Evolutionary conservation across 164 flowering plant species (phyloP).

Genomic region (Magnolia officinalis): DNA sequence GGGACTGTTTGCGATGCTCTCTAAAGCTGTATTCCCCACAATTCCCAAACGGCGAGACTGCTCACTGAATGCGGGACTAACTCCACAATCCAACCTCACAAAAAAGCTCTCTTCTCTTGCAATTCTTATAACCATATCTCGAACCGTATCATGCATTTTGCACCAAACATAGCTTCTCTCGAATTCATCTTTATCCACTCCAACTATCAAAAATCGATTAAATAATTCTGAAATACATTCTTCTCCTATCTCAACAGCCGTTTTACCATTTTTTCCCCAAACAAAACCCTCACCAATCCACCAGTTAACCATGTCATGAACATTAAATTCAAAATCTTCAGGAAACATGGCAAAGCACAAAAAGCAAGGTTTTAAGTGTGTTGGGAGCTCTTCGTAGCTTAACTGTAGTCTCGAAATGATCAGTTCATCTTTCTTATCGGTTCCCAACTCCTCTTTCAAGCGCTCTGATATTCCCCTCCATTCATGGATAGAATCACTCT

Average conservation of each 20-base stretch:
- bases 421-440: neutral
- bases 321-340: neutral
- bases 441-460: neutral
- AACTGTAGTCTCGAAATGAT: neutral
- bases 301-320: neutral
- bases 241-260: neutral
- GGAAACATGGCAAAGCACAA: neutral
- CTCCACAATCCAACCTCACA: neutral
- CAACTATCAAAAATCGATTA: neutral
- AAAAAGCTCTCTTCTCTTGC: slow-evolving; percentile 3
- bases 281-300: slow-evolving; percentile 1
- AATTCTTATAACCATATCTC: neutral
- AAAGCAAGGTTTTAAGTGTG: slow-evolving; percentile 3
- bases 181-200: neutral
- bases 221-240: neutral
- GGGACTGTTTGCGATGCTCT: neutral
- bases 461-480: neutral
- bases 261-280: neutral
- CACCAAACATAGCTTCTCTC: neutral
- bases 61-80: neutral
- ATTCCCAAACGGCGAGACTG: neutral
- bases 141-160: neutral
- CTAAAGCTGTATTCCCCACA: neutral
- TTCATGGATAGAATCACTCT: neutral
- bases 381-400: slow-evolving; percentile 7